Percentiles rank a stretch among this genome's conserved stretches.
These are phyloP conservation scores for Colletotrichum brevisporum DNA, from an alignment of 2,329 filamentous ascomycete genomes.

Conservation along the genomic window DNA sequence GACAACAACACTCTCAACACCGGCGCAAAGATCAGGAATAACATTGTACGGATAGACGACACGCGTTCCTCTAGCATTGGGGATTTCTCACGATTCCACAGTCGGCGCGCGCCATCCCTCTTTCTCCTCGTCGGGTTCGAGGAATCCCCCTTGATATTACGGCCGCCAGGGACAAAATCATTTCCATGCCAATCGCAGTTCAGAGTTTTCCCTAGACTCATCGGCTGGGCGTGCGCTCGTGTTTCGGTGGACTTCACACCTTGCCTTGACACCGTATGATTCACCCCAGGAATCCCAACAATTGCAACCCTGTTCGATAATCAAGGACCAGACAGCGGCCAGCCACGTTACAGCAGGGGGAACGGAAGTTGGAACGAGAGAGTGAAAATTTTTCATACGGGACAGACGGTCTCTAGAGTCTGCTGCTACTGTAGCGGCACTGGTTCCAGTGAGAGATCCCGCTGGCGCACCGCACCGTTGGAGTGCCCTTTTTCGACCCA, in stretches of 20 bases:
- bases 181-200: constrained; percentile 26
- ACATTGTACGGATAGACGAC: background rate
- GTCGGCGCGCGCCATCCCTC: constrained; percentile 1
- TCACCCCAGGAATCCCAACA: constrained; percentile 34
- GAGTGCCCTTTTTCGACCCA: constrained; percentile 26
- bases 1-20: no score
- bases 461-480: constrained; percentile 22
- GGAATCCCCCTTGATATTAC: constrained; percentile 31
- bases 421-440: constrained; percentile 30
- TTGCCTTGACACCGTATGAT: constrained; percentile 37
- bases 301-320: constrained; percentile 28
- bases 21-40: no score
- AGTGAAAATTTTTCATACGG: constrained; percentile 33
- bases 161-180: constrained; percentile 18
- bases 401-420: background rate
- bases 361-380: background rate
- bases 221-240: constrained; percentile 16
- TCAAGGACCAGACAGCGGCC: constrained; percentile 32
- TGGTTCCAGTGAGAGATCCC: constrained; percentile 28
- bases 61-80: background rate
- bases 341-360: constrained; percentile 37
- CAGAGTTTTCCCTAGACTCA: constrained; percentile 7
- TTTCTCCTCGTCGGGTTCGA: background rate
- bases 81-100: background rate
- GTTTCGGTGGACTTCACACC: constrained; percentile 35